Percentiles rank a stretch among this genome's conserved stretches.
phyloP scores from a whole-genome alignment of 208 protist genomes.

The Crithidia acanthocephali region DNA sequence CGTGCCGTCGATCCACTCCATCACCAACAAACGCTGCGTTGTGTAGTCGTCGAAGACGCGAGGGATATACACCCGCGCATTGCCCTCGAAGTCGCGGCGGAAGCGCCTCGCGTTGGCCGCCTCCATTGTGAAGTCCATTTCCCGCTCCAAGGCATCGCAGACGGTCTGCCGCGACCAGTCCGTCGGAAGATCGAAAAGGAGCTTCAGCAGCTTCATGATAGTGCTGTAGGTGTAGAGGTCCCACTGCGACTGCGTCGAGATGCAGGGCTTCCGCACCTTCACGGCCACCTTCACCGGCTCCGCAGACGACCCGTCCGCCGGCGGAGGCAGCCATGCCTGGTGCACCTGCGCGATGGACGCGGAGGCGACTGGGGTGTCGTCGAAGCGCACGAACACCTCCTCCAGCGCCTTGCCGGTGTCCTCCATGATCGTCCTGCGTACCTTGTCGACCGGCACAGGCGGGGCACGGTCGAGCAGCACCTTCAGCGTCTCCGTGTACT shows the following conservation, averaged over 20 bases:
- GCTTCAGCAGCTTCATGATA: slow-evolving; percentile 63
- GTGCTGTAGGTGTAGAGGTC: slow-evolving; percentile 82
- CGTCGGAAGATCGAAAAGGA: slow-evolving; percentile 78
- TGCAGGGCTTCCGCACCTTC: slow-evolving; percentile 94
- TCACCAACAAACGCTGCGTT: slow-evolving; percentile 77
- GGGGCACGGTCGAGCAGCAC: slow-evolving; percentile 80
- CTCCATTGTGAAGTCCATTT: slow-evolving; percentile 89
- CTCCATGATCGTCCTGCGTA: slow-evolving; percentile 60
- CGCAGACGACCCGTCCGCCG: slow-evolving; percentile 20
- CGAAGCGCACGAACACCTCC: slow-evolving; percentile 90
- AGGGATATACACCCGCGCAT: slow-evolving; percentile 68
- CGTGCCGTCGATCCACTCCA: slow-evolving; percentile 94
- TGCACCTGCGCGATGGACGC: slow-evolving; percentile 97
- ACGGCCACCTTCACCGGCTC: slow-evolving; percentile 82
- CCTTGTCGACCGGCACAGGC: slow-evolving; percentile 45
- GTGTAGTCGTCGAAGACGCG: slow-evolving; percentile 60
- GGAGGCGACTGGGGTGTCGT: slow-evolving; percentile 89
- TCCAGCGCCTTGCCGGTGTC: slow-evolving; percentile 64
- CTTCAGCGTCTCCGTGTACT: slow-evolving; percentile 78
- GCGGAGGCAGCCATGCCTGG: slow-evolving; percentile 54
- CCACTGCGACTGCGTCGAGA: slow-evolving; percentile 78
- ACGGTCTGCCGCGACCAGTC: slow-evolving; percentile 71
- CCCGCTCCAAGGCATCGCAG: slow-evolving; percentile 71
- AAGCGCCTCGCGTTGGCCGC: slow-evolving; percentile 69
- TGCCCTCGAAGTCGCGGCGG: slow-evolving; percentile 41